phyloP scores from a whole-genome alignment of 2,329 filamentous ascomycete genomes.

The Colletotrichum eleusines region DNA sequence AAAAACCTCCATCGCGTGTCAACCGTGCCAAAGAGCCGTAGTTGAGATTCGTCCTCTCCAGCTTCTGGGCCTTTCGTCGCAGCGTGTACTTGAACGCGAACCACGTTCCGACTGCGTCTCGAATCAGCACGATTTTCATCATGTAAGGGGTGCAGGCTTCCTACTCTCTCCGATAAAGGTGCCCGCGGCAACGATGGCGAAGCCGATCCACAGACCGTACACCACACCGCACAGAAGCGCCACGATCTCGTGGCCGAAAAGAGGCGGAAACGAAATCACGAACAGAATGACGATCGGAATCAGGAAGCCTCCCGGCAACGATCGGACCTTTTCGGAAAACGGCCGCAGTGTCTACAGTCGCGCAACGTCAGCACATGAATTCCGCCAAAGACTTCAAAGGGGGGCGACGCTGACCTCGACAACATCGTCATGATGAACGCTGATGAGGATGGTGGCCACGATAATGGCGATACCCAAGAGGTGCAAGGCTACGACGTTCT shows the following conservation, averaged over 20 bases:
- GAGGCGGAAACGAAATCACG: slow-evolving; percentile 55
- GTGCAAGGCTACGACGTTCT: slow-evolving; percentile 42
- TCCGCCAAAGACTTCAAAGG: background rate
- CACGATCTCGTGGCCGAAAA: slow-evolving; percentile 58
- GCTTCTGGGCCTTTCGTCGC: slow-evolving; percentile 51
- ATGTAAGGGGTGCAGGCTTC: background rate
- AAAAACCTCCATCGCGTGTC: slow-evolving; percentile 57
- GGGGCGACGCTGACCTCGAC: slow-evolving; percentile 48
- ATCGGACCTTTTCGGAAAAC: slow-evolving; percentile 53
- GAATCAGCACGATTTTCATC: background rate
- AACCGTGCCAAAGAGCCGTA: slow-evolving; percentile 55
- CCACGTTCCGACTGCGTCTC: slow-evolving; percentile 51
- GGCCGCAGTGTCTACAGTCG: slow-evolving; percentile 47
- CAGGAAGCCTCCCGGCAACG: slow-evolving; percentile 54
- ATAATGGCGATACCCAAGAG: slow-evolving; percentile 48
- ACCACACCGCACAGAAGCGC: slow-evolving; percentile 57
- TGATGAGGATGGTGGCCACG: slow-evolving; percentile 50
- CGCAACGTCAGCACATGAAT: background rate
- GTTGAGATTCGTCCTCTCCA: slow-evolving; percentile 56
- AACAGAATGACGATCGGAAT: slow-evolving; percentile 56
- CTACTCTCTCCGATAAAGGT: slow-evolving; percentile 54
- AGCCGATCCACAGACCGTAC: slow-evolving; percentile 56
- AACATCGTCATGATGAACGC: slow-evolving; percentile 54
- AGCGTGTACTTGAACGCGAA: slow-evolving; percentile 56
- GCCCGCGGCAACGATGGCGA: slow-evolving; percentile 55